A percentile compares a stretch with the other conserved stretches of the same genome.
Conservation (phyloP, 371 early-diverging fungal genomes). For the Circinella umbellata region DNA sequence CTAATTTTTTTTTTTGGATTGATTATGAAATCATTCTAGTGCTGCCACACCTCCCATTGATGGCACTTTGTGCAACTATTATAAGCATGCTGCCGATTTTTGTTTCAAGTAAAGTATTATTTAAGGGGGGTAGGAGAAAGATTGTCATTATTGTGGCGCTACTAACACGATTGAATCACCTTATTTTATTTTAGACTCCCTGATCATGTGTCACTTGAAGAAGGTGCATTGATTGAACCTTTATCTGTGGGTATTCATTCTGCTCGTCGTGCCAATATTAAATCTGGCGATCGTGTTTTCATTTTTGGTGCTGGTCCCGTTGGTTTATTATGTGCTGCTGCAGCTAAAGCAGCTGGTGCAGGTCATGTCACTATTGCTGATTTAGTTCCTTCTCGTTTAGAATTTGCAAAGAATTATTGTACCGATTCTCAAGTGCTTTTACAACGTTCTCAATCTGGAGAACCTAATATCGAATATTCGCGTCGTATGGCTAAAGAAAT, state of each 20-base stretch:
- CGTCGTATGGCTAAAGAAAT: slow-evolving; percentile 34
- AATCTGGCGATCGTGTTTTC: slow-evolving; percentile 70
- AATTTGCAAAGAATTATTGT: slow-evolving; percentile 54
- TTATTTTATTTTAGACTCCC: slow-evolving; percentile 27
- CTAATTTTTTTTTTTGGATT: not conserved
- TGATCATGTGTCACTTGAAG: slow-evolving; percentile 63
- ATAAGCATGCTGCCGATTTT: slow-evolving; percentile 55
- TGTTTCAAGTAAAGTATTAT: slow-evolving; percentile 49
- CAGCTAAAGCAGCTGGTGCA: slow-evolving; percentile 59
- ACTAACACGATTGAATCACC: too few relatives aligned
- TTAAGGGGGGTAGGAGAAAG: not conserved
- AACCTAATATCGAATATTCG: slow-evolving; percentile 51
- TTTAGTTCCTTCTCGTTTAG: slow-evolving; percentile 35
- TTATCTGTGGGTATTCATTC: slow-evolving; percentile 56
- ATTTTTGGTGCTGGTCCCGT: slow-evolving; percentile 67
- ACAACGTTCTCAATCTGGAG: slow-evolving; percentile 32
- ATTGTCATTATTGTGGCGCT: not conserved
- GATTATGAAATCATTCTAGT: slow-evolving; percentile 23
- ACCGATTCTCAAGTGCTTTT: slow-evolving; percentile 46
- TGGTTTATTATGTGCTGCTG: slow-evolving; percentile 57
- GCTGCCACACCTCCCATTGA: slow-evolving; percentile 61
- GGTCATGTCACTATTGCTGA: slow-evolving; percentile 53
- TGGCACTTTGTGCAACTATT: slow-evolving; percentile 55
- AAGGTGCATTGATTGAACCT: slow-evolving; percentile 54
- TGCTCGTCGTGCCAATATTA: slow-evolving; percentile 61